phyloP scores from a whole-genome alignment of 352 stramenopile species.

The Pythium guiyangense region DNA sequence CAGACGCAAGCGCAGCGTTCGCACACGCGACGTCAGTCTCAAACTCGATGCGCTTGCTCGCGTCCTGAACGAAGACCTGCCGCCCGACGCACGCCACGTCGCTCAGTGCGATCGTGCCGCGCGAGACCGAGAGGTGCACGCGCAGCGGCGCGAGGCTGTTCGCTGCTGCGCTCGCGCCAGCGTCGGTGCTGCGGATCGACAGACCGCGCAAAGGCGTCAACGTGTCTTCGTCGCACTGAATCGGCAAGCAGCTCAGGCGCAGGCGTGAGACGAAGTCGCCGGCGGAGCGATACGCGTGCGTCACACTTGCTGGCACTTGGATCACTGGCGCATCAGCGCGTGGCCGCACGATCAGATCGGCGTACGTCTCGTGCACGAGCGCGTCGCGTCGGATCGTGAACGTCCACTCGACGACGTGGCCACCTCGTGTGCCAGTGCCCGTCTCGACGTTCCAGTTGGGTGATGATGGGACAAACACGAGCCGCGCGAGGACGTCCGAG shows the following conservation, averaged over 20 bases:
- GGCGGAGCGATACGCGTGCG: constrained; percentile 23
- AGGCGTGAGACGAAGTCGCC: constrained; percentile 39
- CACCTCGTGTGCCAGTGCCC: background rate
- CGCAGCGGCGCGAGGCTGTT: constrained; percentile 15
- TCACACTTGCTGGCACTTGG: constrained; percentile 20
- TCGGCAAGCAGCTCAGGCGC: constrained; percentile 32
- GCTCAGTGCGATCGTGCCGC: constrained; percentile 22
- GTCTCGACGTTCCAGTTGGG: constrained; percentile 50
- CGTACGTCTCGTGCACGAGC: constrained; percentile 23
- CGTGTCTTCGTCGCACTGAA: constrained; percentile 42
- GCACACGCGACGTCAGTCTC: constrained; percentile 27
- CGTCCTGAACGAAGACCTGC: no score
- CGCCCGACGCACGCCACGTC: constrained; percentile 24
- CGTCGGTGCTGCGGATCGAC: constrained; percentile 31
- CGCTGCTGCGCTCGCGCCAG: background rate
- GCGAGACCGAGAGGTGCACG: constrained; percentile 23
- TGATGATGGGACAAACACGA: constrained; percentile 34
- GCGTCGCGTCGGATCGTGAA: constrained; percentile 29
- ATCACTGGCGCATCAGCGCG: constrained; percentile 40
- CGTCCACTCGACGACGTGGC: constrained; percentile 36
- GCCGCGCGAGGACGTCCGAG: constrained; percentile 12
- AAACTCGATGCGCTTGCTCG: constrained; percentile 15
- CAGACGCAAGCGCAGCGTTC: constrained; percentile 27
- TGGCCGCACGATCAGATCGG: constrained; percentile 27
- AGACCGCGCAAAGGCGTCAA: constrained; percentile 27